Evolutionary conservation across 2,329 filamentous ascomycete genomes (phyloP).

Genomic region (Fusarium scirpi): DNA sequence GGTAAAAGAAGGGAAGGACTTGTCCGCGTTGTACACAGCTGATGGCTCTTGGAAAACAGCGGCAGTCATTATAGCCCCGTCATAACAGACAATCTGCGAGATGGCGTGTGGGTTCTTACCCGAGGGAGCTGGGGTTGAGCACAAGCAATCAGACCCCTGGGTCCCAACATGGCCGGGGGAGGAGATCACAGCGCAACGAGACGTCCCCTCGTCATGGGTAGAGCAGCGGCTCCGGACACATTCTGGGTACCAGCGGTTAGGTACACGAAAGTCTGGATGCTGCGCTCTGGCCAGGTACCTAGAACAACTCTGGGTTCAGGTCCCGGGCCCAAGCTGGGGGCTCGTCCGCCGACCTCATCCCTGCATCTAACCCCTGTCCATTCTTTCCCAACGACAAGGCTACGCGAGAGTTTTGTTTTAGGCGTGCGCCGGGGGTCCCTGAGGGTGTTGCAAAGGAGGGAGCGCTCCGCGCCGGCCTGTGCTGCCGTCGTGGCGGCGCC

Average conservation of each 20-base stretch:
- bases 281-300: constrained; percentile 43
- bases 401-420: constrained; percentile 45
- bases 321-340: constrained; percentile 36
- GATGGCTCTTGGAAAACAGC: constrained; percentile 40
- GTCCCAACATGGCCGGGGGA: constrained; percentile 38
- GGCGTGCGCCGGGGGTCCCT: constrained; percentile 36
- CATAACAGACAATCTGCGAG: constrained; percentile 47
- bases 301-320: constrained; percentile 41
- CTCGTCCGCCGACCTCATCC: constrained; percentile 38
- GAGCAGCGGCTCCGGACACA: constrained; percentile 25
- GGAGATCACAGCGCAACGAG: constrained; percentile 44
- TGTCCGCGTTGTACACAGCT: constrained; percentile 39
- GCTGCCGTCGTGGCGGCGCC: constrained; percentile 49
- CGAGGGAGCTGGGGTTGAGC: constrained; percentile 45
- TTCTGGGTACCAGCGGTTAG: constrained; percentile 23
- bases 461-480: constrained; percentile 43
- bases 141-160: constrained; percentile 47
- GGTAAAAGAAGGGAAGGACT: constrained; percentile 54
- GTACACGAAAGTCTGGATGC: constrained; percentile 22
- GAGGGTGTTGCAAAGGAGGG: constrained; percentile 19
- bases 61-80: constrained; percentile 46
- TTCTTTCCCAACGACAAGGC: constrained; percentile 43
- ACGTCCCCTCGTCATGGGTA: constrained; percentile 31
- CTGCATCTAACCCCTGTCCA: constrained; percentile 40
- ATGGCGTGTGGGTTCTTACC: constrained; percentile 50